Evolutionary conservation across 345 rosid species (phyloP).

Genomic region (Psidium guajava): DNA sequence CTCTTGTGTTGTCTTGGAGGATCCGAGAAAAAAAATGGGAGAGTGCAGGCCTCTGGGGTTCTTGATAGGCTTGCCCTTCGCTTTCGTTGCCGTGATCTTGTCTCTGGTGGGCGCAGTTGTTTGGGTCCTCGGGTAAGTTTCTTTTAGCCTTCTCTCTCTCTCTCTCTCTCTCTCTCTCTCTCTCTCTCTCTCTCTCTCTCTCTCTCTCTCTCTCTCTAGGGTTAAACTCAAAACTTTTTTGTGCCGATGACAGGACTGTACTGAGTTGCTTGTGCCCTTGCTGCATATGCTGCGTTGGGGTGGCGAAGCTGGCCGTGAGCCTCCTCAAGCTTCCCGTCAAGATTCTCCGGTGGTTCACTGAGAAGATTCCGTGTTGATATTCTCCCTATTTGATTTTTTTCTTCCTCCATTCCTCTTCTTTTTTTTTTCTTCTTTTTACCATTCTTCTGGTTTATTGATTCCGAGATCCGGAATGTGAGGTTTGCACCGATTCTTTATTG

Average conservation of each 20-base stretch:
- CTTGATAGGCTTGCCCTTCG: constrained; percentile 28
- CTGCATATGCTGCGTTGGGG: constrained; percentile 7
- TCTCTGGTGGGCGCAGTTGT: constrained; percentile 27
- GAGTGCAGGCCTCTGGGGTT: constrained; percentile 32
- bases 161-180: no score
- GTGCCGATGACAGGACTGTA: background rate
- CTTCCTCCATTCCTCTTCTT: background rate
- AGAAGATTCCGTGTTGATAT: constrained; percentile 6
- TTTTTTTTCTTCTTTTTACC: background rate
- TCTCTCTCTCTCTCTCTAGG: no score
- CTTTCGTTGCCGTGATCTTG: constrained; percentile 18
- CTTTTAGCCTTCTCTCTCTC: no score
- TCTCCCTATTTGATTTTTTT: background rate
- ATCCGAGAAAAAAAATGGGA: constrained; percentile 6
- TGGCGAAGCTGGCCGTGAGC: constrained; percentile 6
- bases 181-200: no score
- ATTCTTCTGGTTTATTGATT: background rate
- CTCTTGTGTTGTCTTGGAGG: background rate
- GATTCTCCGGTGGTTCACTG: constrained; percentile 7
- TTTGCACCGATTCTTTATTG: background rate
- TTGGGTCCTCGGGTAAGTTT: constrained; percentile 27
- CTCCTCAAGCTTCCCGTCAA: constrained; percentile 9
- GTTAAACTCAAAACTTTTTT: no score
- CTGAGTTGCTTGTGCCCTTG: constrained; percentile 16
- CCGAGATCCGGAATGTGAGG: background rate